A percentile compares a stretch with the other conserved stretches of the same genome.
Evolutionary conservation across 306 rosid species (phyloP).

Genomic region (Casuarina equisetifolia): DNA sequence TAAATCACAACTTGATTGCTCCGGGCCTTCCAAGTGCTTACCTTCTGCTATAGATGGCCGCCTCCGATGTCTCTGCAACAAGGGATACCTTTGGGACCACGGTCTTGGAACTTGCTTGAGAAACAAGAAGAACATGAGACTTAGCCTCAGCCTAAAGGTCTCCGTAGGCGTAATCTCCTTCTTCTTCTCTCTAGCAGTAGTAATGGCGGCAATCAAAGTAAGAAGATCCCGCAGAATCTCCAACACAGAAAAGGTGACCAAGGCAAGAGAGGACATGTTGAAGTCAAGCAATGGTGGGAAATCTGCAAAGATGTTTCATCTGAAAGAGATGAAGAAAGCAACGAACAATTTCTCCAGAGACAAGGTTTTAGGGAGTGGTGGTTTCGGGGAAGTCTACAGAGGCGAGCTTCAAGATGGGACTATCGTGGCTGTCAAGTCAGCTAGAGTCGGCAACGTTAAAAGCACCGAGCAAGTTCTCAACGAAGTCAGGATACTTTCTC

Average conservation of each 20-base stretch:
- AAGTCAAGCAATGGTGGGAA: slow-evolving; percentile 53
- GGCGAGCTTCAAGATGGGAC: slow-evolving; percentile 82
- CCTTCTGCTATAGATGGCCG: slow-evolving; percentile 24
- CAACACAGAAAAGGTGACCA: slow-evolving; percentile 42
- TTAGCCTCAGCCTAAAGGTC: slow-evolving; percentile 43
- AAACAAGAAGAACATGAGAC: slow-evolving; percentile 37
- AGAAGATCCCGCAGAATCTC: slow-evolving; percentile 42
- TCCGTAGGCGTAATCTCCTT: slow-evolving; percentile 44
- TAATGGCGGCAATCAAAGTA: slow-evolving; percentile 34
- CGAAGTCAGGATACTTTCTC: slow-evolving; percentile 90
- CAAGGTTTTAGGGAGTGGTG: slow-evolving; percentile 77
- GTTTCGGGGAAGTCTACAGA: slow-evolving; percentile 89
- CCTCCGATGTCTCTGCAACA: slow-evolving; percentile 65
- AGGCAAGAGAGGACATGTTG: slow-evolving; percentile 59
- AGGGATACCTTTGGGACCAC: slow-evolving; percentile 66
- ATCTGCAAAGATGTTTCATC: slow-evolving; percentile 57
- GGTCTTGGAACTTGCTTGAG: slow-evolving; percentile 51
- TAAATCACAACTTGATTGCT: slow-evolving; percentile 61
- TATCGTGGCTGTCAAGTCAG: slow-evolving; percentile 78
- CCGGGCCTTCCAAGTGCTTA: slow-evolving; percentile 54
- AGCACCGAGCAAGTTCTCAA: slow-evolving; percentile 88
- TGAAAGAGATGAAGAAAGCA: slow-evolving; percentile 83
- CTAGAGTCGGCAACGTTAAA: slow-evolving; percentile 84
- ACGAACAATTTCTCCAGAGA: slow-evolving; percentile 68
- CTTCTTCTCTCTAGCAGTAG: slow-evolving; percentile 50